Evolutionary conservation across 2,329 filamentous ascomycete genomes (phyloP).

Genomic region (Nemania sp.): DNA sequence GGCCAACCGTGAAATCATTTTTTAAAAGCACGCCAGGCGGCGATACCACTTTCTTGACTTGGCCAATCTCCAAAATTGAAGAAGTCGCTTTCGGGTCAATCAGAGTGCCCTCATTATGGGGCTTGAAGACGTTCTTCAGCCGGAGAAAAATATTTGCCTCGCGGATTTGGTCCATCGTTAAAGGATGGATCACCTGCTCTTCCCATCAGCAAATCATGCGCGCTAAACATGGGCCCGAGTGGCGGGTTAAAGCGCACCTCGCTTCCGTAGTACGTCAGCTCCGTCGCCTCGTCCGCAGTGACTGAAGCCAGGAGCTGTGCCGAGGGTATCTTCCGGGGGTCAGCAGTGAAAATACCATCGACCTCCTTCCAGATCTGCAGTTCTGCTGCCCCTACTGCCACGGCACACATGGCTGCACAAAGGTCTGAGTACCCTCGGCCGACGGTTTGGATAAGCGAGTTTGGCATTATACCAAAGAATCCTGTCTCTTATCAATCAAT

Average conservation of each 20-base stretch:
- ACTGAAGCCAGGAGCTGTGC: constrained; percentile 71
- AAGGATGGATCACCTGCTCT: constrained; percentile 72
- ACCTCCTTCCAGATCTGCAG: constrained; percentile 78
- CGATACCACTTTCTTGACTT: constrained; percentile 26
- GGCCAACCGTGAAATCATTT: constrained; percentile 38
- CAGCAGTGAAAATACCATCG: constrained; percentile 74
- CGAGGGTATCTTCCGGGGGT: constrained; percentile 80
- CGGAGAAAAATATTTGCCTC: constrained; percentile 65
- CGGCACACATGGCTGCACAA: constrained; percentile 69
- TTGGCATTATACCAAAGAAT: constrained; percentile 70
- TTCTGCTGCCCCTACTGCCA: constrained; percentile 66
- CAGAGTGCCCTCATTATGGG: constrained; percentile 62
- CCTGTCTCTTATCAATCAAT: constrained; percentile 50
- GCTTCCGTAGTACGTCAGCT: constrained; percentile 73
- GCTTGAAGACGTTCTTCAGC: constrained; percentile 71
- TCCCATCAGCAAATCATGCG: constrained; percentile 19
- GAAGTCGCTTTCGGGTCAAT: constrained; percentile 57
- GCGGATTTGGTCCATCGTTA: constrained; percentile 78
- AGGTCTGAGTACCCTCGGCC: constrained; percentile 74
- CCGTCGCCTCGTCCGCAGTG: constrained; percentile 75
- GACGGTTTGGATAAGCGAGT: constrained; percentile 66
- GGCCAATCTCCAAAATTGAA: constrained; percentile 19
- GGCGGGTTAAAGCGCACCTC: constrained; percentile 42
- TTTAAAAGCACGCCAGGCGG: constrained; percentile 38
- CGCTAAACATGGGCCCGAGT: background rate